These are phyloP conservation scores for Capsaspora owczarzaki DNA, from an alignment of 78 protist species.

Conservation along the genomic window DNA sequence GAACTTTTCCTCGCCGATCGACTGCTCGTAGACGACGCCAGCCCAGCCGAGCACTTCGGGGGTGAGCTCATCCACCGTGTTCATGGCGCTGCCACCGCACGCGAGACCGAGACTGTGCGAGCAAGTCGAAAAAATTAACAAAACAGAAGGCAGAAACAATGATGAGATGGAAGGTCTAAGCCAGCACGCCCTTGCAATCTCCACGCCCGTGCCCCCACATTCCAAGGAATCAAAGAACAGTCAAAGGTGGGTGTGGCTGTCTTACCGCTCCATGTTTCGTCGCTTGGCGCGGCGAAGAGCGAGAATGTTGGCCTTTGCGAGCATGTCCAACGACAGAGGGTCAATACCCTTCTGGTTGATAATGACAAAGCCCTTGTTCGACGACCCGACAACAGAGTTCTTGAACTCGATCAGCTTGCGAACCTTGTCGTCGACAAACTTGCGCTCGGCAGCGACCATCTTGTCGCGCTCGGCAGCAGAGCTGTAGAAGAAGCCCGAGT, in stretches of 20 bases:
- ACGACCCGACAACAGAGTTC: constrained; percentile 54
- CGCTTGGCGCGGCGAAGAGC: constrained; percentile 97
- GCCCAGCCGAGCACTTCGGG: constrained; percentile 86
- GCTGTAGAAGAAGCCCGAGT: constrained; percentile 76
- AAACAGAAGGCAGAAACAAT: neutral
- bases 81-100: constrained; percentile 96
- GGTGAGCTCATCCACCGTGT: constrained; percentile 84
- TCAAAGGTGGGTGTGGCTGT: neutral
- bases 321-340: constrained; percentile 92
- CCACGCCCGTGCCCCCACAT: neutral
- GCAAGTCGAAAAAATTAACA: neutral
- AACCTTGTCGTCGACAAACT: constrained; percentile 81
- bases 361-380: constrained; percentile 73
- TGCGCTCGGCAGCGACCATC: constrained; percentile 93
- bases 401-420: constrained; percentile 85
- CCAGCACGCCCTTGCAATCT: too few relatives aligned
- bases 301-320: constrained; percentile 90
- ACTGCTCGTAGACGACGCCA: constrained; percentile 84
- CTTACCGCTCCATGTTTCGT: constrained; percentile 92
- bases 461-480: constrained; percentile 80
- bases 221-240: neutral
- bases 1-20: constrained; percentile 96
- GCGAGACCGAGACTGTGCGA: constrained; percentile 67
- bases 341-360: constrained; percentile 99
- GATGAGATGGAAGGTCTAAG: neutral